These are phyloP conservation scores for Phialophora expanda DNA, from an alignment of 2,329 filamentous ascomycete species.

Conservation along the genomic window DNA sequence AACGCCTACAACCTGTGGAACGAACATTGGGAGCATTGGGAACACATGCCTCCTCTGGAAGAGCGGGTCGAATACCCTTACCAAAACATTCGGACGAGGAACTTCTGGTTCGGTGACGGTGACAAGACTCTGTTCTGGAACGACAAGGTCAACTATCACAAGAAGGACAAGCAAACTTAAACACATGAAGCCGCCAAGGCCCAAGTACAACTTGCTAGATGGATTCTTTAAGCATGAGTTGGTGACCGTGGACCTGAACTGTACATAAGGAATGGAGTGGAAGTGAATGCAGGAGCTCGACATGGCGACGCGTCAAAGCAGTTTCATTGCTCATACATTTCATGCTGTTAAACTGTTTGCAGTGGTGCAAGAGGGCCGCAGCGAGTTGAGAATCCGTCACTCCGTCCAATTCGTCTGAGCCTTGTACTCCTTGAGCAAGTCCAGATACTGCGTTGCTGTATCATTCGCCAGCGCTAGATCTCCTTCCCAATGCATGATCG, in stretches of 20 bases:
- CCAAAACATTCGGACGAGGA: conserved; percentile 97
- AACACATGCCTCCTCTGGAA: conserved; percentile 82
- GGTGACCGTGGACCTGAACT: conserved; percentile 9
- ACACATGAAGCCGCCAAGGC: conserved; percentile 6
- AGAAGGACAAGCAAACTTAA: conserved; percentile 74
- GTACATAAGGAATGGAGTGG: conserved; percentile 31
- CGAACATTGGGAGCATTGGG: conserved; percentile 97
- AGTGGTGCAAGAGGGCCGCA: neutral
- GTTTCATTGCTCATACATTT: conserved; percentile 23
- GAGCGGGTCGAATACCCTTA: conserved; percentile 93
- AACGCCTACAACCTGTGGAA: conserved; percentile 93
- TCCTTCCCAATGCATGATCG: conserved; percentile 72
- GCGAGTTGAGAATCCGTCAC: neutral
- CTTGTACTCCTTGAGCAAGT: conserved; percentile 56
- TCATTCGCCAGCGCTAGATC: conserved; percentile 69
- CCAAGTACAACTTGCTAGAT: neutral
- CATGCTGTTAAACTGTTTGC: neutral
- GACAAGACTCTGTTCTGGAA: conserved; percentile 90
- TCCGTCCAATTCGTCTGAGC: conserved; percentile 25
- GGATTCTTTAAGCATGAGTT: neutral
- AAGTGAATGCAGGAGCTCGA: conserved; percentile 7
- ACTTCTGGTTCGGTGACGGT: conserved; percentile 92
- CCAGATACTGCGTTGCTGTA: conserved; percentile 66
- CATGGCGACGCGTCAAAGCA: neutral
- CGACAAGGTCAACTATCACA: conserved; percentile 92